A percentile compares a stretch with the other conserved stretches of the same genome.
phyloP scores from a whole-genome alignment of 1,139 yeast genomes.

The Pichia sp. region DNA sequence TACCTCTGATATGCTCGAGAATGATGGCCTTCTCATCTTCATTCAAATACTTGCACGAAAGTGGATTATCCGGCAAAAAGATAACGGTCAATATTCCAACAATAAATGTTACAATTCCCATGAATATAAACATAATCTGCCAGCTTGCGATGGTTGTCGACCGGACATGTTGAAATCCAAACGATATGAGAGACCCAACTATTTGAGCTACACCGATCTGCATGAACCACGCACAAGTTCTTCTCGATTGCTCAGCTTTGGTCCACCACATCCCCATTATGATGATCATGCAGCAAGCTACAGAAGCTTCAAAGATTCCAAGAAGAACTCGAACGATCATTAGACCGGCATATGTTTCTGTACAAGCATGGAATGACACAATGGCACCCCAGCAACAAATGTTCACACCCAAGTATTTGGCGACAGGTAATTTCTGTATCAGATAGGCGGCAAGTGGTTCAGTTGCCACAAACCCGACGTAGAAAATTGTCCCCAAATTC shows the following conservation, averaged over 20 bases:
- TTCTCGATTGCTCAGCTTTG: slow-evolving; percentile 37
- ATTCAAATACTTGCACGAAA: slow-evolving; percentile 23
- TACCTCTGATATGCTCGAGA: slow-evolving; percentile 31
- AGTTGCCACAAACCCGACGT: slow-evolving; percentile 29
- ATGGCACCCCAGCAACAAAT: slow-evolving; percentile 14
- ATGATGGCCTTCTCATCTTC: slow-evolving; percentile 29
- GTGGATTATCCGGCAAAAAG: slow-evolving; percentile 20
- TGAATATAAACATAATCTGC: slow-evolving; percentile 25
- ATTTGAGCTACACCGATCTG: slow-evolving; percentile 43
- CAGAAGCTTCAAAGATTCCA: slow-evolving; percentile 20
- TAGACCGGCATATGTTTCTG: slow-evolving; percentile 14
- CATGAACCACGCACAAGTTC: slow-evolving; percentile 40
- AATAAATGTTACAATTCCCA: slow-evolving; percentile 26
- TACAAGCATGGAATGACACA: slow-evolving; percentile 22
- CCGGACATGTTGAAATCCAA: slow-evolving; percentile 41
- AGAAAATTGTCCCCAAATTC: slow-evolving; percentile 39
- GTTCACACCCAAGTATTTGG: slow-evolving; percentile 15
- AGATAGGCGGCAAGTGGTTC: slow-evolving; percentile 15
- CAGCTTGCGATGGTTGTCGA: slow-evolving; percentile 19
- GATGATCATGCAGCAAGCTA: slow-evolving; percentile 16
- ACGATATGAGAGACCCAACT: slow-evolving; percentile 41
- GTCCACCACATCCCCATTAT: slow-evolving; percentile 40
- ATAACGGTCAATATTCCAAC: slow-evolving; percentile 19
- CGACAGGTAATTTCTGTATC: slow-evolving; percentile 17
- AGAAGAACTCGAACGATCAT: slow-evolving; percentile 19